A percentile compares a stretch with the other conserved stretches of the same genome.
These are phyloP conservation scores for Trichoderma erinaceum DNA, from an alignment of 495 filamentous ascomycete genomes.

Conservation along the genomic window DNA sequence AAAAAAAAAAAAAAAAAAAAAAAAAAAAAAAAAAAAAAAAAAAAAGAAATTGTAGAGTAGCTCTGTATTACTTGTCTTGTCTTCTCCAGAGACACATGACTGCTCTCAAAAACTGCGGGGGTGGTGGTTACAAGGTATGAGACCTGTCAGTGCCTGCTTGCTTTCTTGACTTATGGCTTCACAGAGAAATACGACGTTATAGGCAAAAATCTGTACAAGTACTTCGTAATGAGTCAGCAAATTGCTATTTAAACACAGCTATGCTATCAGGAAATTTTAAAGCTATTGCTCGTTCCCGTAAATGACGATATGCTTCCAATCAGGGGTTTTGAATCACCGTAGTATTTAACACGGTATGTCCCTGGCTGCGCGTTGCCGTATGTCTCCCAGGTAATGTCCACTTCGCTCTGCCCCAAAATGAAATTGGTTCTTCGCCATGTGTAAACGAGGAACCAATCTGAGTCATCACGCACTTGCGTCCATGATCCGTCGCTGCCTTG, in stretches of 20 bases:
- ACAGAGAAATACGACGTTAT: neutral
- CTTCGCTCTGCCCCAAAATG: constrained; percentile 69
- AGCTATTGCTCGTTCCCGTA: constrained; percentile 61
- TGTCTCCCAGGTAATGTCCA: constrained; percentile 74
- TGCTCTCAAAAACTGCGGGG: too few relatives aligned
- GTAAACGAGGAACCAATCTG: constrained; percentile 75
- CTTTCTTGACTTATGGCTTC: too few relatives aligned
- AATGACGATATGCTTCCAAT: constrained; percentile 65
- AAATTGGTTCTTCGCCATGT: constrained; percentile 72
- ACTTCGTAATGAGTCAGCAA: neutral
- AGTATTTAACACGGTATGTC: constrained; percentile 76
- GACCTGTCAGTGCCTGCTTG: too few relatives aligned
- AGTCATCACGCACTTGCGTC: constrained; percentile 63
- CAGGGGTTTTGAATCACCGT: constrained; percentile 70
- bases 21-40: too few relatives aligned
- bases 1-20: too few relatives aligned
- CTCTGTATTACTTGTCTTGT: too few relatives aligned
- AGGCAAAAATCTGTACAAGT: neutral
- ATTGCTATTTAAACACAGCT: neutral
- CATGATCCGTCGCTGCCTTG: constrained; percentile 49
- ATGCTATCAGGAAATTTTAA: constrained; percentile 40
- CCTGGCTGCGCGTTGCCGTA: constrained; percentile 51
- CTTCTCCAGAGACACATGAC: too few relatives aligned
- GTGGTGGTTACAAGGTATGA: too few relatives aligned
- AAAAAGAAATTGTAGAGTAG: too few relatives aligned